A percentile compares a stretch with the other conserved stretches of the same genome.
phyloP scores from a whole-genome alignment of 192 early-diverging fungal genomes.

The Chytriomyces sp. region DNA sequence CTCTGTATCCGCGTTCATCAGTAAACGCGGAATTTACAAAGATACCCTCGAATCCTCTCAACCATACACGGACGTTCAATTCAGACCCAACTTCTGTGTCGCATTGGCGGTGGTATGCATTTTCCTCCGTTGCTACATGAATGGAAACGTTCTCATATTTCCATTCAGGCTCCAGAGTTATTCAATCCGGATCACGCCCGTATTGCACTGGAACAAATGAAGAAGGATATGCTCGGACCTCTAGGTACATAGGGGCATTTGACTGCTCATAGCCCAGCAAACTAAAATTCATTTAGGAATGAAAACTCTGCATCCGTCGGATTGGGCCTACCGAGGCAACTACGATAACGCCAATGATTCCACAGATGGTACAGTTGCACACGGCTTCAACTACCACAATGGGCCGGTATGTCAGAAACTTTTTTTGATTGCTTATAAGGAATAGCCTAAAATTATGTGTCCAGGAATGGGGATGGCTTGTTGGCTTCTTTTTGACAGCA shows the following conservation, averaged over 20 bases:
- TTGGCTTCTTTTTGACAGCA: slow-evolving; percentile 88
- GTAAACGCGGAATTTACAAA: slow-evolving; percentile 93
- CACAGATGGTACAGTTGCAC: slow-evolving; percentile 81
- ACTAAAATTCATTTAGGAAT: slow-evolving; percentile 63
- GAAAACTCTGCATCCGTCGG: slow-evolving; percentile 92
- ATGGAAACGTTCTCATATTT: slow-evolving; percentile 17
- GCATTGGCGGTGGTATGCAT: slow-evolving; percentile 80
- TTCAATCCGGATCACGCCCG: slow-evolving; percentile 82
- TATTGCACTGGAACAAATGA: slow-evolving; percentile 69
- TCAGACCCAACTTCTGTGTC: slow-evolving; percentile 88
- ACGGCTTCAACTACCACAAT: slow-evolving; percentile 98
- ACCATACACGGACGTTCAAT: slow-evolving; percentile 86
- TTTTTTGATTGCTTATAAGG: not conserved
- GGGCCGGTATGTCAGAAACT: slow-evolving; percentile 65
- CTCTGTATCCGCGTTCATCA: slow-evolving; percentile 61
- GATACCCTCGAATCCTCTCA: slow-evolving; percentile 77
- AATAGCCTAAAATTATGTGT: slow-evolving; percentile 15
- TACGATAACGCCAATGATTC: slow-evolving; percentile 95
- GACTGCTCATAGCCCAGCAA: not conserved
- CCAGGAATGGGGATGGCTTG: slow-evolving; percentile 92
- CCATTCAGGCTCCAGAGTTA: slow-evolving; percentile 80
- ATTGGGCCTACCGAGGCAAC: slow-evolving; percentile 89
- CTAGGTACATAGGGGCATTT: slow-evolving; percentile 49
- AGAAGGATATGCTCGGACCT: slow-evolving; percentile 76
- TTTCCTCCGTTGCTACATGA: not conserved